Evolutionary conservation across 257 asterid species (phyloP).

Genomic region (Cruciata laevipes): DNA sequence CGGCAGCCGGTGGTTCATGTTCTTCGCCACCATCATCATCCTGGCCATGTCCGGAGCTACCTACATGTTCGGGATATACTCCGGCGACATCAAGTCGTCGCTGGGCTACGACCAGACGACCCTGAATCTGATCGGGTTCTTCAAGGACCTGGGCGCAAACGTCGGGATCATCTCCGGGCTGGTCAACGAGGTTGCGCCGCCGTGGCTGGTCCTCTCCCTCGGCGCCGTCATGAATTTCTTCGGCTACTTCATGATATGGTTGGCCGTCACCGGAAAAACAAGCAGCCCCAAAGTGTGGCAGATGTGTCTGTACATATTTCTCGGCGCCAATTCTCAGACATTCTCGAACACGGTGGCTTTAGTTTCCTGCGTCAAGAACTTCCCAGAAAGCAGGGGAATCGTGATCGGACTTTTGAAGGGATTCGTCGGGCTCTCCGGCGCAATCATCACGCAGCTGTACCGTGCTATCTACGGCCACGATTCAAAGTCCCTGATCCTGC

Average conservation of each 20-base stretch:
- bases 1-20: slow-evolving; percentile 56
- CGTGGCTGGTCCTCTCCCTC: slow-evolving; percentile 50
- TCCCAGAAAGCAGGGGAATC: slow-evolving; percentile 57
- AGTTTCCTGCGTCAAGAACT: slow-evolving; percentile 56
- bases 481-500: slow-evolving; percentile 34
- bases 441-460: slow-evolving; percentile 51
- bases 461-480: slow-evolving; percentile 45
- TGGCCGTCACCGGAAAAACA: slow-evolving; percentile 32
- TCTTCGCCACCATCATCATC: slow-evolving; percentile 44
- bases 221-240: slow-evolving; percentile 51
- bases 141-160: slow-evolving; percentile 57
- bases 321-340: slow-evolving; percentile 63
- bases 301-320: slow-evolving; percentile 51
- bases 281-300: slow-evolving; percentile 45
- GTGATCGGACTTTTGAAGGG: slow-evolving; percentile 51
- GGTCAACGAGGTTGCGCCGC: slow-evolving; percentile 47
- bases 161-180: slow-evolving; percentile 50
- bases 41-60: slow-evolving; percentile 59
- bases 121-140: slow-evolving; percentile 44
- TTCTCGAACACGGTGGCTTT: slow-evolving; percentile 54
- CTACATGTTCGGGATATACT: slow-evolving; percentile 56
- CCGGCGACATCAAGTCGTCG: slow-evolving; percentile 41
- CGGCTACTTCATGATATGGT: slow-evolving; percentile 70
- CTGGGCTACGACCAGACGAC: slow-evolving; percentile 61
- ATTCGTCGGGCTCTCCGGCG: slow-evolving; percentile 58